A percentile compares a stretch with the other conserved stretches of the same genome.
Conservation (phyloP, 176 grass and related monocot species). For the Oryza meridionalis region DNA sequence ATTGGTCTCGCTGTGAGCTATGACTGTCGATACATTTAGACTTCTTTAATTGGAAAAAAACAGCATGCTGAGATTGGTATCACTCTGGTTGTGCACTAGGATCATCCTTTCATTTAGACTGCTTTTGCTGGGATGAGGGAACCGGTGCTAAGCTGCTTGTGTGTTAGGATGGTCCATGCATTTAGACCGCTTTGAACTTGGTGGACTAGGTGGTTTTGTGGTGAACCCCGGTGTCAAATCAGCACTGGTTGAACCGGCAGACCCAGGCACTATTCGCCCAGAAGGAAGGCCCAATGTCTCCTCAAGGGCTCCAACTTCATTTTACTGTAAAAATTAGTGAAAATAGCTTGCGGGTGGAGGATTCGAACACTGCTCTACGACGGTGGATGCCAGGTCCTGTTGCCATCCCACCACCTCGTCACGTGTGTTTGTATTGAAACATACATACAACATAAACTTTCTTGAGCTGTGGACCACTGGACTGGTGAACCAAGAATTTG, state of each 20-base stretch:
- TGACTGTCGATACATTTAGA: no score
- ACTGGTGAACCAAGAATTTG: not conserved
- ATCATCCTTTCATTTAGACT: no score
- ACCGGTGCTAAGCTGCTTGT: not conserved
- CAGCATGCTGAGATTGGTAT: no score
- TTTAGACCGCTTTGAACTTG: not conserved
- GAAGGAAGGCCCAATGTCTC: not conserved
- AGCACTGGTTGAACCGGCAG: not conserved
- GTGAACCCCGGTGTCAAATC: no score
- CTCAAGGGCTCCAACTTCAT: not conserved
- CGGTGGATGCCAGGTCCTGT: not conserved
- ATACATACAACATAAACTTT: not conserved
- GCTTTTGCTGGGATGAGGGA: not conserved
- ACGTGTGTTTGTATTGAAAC: not conserved
- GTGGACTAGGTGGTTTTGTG: no score
- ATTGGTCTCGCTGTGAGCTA: no score
- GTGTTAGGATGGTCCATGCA: not conserved
- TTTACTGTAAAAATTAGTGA: not conserved
- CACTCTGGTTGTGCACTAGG: no score
- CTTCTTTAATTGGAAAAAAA: no score
- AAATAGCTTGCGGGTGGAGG: not conserved
- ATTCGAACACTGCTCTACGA: not conserved
- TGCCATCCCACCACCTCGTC: not conserved
- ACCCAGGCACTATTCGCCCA: not conserved
- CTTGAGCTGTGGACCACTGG: not conserved